A percentile compares a stretch with the other conserved stretches of the same genome.
phyloP scores from a whole-genome alignment of 176 grass and related monocot genomes.

The Oryza meyeriana region DNA sequence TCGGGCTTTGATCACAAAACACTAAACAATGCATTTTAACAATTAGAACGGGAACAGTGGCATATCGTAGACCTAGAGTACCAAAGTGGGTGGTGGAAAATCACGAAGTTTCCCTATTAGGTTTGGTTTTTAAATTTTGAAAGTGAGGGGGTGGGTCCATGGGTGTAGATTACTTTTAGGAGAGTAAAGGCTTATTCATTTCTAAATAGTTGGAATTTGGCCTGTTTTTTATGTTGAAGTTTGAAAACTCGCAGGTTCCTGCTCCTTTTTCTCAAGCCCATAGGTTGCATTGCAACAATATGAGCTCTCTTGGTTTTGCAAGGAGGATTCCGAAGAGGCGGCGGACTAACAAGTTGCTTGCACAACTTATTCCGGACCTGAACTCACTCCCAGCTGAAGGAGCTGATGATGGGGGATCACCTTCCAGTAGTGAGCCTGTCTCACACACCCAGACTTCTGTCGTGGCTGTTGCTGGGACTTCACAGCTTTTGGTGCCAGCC shows the following conservation, averaged over 20 bases:
- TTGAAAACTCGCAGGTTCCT: constrained; percentile 3
- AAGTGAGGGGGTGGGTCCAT: background rate
- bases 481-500: constrained; percentile 4
- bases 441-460: constrained; percentile 2
- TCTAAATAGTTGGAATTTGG: background rate
- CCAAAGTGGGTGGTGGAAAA: background rate
- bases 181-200: background rate
- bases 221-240: background rate
- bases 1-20: background rate
- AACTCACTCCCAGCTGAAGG: constrained; percentile 42
- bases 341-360: constrained; percentile 22
- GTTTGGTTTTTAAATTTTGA: background rate
- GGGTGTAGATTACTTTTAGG: background rate
- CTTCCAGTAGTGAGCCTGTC: constrained; percentile 13
- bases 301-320: constrained; percentile 22
- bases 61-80: background rate
- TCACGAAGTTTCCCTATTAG: background rate
- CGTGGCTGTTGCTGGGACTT: background rate
- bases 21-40: background rate
- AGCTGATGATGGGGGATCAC: background rate
- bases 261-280: background rate
- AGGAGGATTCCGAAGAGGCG: constrained; percentile 33
- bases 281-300: constrained; percentile 13
- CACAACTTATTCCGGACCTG: constrained; percentile 31
- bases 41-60: background rate